A percentile compares a stretch with the other conserved stretches of the same genome.
Conservation (phyloP, 495 filamentous ascomycete genomes). For the Cercophora newfieldiana region DNA sequence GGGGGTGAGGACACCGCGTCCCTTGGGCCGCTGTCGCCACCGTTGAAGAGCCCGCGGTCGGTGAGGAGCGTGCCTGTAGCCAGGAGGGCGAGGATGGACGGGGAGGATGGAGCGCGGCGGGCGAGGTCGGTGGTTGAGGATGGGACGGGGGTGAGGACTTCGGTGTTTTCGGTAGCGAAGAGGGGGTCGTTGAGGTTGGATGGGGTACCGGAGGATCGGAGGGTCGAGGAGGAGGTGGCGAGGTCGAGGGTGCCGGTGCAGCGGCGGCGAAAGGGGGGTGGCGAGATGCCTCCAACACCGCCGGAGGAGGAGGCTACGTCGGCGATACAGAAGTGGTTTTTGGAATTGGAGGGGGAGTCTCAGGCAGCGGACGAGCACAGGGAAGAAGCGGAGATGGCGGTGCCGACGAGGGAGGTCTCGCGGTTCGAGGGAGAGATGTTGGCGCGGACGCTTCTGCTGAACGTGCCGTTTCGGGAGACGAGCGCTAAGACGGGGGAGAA, state of each 20-base stretch:
- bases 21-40: neutral
- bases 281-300: neutral
- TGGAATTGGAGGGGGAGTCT: neutral
- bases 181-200: constrained; percentile 3
- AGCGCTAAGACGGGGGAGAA: constrained; percentile 30
- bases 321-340: constrained; percentile 22
- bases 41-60: constrained; percentile 11
- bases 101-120: constrained; percentile 5
- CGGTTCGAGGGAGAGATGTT: constrained; percentile 22
- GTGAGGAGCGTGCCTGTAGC: constrained; percentile 10
- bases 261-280: neutral
- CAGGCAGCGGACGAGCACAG: constrained; percentile 9
- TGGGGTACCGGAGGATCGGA: constrained; percentile 6
- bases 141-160: neutral
- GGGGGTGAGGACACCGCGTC: neutral
- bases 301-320: constrained; percentile 5
- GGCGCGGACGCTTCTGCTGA: constrained; percentile 19
- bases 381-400: neutral
- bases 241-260: neutral
- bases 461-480: constrained; percentile 27
- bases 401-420: constrained; percentile 22
- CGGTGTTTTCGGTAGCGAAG: constrained; percentile 9
- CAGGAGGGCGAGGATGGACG: neutral
- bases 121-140: constrained; percentile 5
- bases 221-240: neutral